Base-by-base conservation (phyloP, 2,329 filamentous ascomycete genomes). In the Cladosporium velox region DNA sequence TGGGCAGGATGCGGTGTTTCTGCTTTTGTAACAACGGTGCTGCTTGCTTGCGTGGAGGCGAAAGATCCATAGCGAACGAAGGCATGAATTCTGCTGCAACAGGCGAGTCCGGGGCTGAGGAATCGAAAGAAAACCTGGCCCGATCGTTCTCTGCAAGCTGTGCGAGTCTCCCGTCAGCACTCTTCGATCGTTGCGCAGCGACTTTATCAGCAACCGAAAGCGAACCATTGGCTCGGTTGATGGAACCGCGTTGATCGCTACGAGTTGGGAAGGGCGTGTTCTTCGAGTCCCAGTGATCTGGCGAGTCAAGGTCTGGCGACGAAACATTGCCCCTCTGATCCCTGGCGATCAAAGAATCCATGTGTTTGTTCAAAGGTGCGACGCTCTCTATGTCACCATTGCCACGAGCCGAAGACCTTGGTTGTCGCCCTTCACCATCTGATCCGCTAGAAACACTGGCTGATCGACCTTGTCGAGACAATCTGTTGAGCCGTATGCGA, bases 401-500 rank as follows among this genome's bases (percentile, higher is more conserved):
- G 68, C 70, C 11, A 87, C 87, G 84, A 62, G 86, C 83, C 14
- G 67, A 30, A 4, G 66, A 59, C 30, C 71, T 68, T 35, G 85
- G 81, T 65, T 82, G 83, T 49, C 81, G 82, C 66, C 71, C 76
- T 64, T 69, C 70, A 67, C 70, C 73, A 72, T 72, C 75, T 6
- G 73, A 74, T 6, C 49, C 68, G 51, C 72, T 75, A 12, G 72
- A 71, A 4, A 65, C 61, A 60, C 74, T 76, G 15, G 67, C 65
- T 18, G 74, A 70, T 52, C 72, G 69, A 44, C 66, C 70, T 41
- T 70, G 61, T 26, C 68, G 69, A 58, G 64, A 59, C 34, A 65
- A 21, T 32, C 57, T 52, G 21, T 65, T 66, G n/a, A 69, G 67
- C 10, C 71, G 70, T 35, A 71, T 67, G 18, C 70, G 70, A 28